Evolutionary conservation across 352 stramenopile species (phyloP), one percentile per base, ranked within the genome.

Genomic region (Globisporangium carolinianum): DNA sequence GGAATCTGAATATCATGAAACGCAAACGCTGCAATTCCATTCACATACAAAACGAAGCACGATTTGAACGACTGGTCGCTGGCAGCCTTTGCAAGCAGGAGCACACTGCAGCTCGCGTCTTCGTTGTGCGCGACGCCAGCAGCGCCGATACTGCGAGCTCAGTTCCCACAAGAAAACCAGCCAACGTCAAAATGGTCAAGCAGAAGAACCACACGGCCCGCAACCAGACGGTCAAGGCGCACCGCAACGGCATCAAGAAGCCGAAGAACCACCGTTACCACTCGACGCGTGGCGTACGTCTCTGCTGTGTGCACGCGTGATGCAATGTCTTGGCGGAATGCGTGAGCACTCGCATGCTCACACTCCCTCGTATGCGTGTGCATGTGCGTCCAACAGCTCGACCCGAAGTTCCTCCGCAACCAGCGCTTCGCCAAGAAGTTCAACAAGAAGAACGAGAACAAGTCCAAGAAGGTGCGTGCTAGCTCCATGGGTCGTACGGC

Each of bases 391-490:
- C 14, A 64, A 61, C 59, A 94, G 76, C 93, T 98, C 68, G 95
- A 98, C 83, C 95, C 95, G 55, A 98, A 98, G 77, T 98, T 98
- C 78, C 75, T 98, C 65, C 83, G 94, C 63, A 98, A 98, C 82
- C 95, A 98, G 72, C 96, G 96, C 76, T 98, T 96, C 85, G 94
- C 92, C 67, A 98, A 98, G 87, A 98, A 98, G 83, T 98, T 94
- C 77, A 97, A 98, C 84, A 94, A 93, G 73, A 93, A 91, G 76
- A 73, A 92, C 69, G 69, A 69, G 61, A 84, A 85, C 60, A 74
- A 73, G 67, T 75, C 73, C 58, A 82, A 79, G 60, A 84, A 86
- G 73, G 71, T 81, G 65, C 43, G 65, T 60, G 18, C 17, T 53
- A 32, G 24, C 24, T 32, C 24, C 24, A 32, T 32, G 24, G 18